Conservation (phyloP, 768 basidiomycete species). For the Strobilomyces echinocephalus region DNA sequence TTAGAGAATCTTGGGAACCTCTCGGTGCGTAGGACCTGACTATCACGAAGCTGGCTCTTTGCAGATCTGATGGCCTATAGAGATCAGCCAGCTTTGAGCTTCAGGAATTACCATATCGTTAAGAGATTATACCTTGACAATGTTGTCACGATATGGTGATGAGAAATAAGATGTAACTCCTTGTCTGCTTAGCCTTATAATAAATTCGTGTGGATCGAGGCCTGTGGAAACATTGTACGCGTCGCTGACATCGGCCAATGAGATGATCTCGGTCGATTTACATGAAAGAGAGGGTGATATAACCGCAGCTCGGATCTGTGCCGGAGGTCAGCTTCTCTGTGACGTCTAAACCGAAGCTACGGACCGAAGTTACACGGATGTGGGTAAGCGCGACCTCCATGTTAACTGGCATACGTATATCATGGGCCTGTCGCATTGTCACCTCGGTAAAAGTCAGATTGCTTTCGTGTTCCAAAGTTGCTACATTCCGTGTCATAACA, state of each 20-base stretch:
- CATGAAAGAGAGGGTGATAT: conserved; percentile 67
- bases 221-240: conserved; percentile 78
- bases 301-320: conserved; percentile 62
- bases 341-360: conserved; percentile 19
- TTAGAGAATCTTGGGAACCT: conserved; percentile 77
- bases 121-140: conserved; percentile 58
- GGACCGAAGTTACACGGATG: conserved; percentile 71
- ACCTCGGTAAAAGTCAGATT: conserved; percentile 54
- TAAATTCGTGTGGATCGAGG: conserved; percentile 74
- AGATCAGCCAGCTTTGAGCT: background rate
- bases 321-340: conserved; percentile 3
- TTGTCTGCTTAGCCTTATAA: conserved; percentile 68
- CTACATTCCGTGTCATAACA: conserved; percentile 33
- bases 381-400: conserved; percentile 66
- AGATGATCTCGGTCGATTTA: conserved; percentile 78
- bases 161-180: conserved; percentile 74
- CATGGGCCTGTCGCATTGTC: conserved; percentile 59
- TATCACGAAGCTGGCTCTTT: conserved; percentile 63
- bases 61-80: conserved; percentile 67
- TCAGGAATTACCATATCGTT: background rate
- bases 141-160: conserved; percentile 59
- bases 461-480: conserved; percentile 56
- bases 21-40: conserved; percentile 47
- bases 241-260: conserved; percentile 78
- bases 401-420: conserved; percentile 67